These are phyloP conservation scores for Cladosporium sp. DNA, from an alignment of 2,329 filamentous ascomycete species.

Conservation along the genomic window DNA sequence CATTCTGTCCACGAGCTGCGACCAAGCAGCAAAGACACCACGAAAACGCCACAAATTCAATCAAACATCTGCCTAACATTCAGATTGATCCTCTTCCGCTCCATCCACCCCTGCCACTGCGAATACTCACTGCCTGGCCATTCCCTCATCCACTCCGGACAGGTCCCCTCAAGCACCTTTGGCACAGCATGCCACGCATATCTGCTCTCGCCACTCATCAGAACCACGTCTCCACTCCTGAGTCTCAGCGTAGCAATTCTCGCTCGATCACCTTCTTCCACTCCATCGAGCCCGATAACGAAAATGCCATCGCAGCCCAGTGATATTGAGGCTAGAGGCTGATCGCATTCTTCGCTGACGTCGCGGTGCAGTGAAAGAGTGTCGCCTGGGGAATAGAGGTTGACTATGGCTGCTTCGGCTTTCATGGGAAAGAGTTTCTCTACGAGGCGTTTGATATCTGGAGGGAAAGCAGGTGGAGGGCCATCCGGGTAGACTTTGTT, in stretches of 20 bases:
- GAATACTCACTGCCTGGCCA: constrained; percentile 65
- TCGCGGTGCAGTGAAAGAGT: constrained; percentile 91
- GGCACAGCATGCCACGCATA: constrained; percentile 97
- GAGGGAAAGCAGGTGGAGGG: constrained; percentile 67
- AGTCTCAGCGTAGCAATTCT: constrained; percentile 58
- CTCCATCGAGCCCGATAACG: constrained; percentile 63
- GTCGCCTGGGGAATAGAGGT: constrained; percentile 86
- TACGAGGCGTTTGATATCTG: constrained; percentile 66
- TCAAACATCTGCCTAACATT: constrained; percentile 83
- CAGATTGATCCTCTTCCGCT: constrained; percentile 79
- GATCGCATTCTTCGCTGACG: constrained; percentile 78
- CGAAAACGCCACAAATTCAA: not conserved
- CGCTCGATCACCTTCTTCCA: constrained; percentile 33
- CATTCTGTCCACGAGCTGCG: no score
- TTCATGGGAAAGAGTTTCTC: constrained; percentile 70
- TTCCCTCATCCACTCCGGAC: constrained; percentile 65
- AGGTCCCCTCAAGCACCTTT: constrained; percentile 74
- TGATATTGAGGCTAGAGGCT: constrained; percentile 77
- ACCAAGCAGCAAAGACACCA: not conserved
- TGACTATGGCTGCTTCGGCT: constrained; percentile 87
- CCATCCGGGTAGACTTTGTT: constrained; percentile 71
- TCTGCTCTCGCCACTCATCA: constrained; percentile 77
- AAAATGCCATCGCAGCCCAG: constrained; percentile 89
- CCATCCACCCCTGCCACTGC: constrained; percentile 83
- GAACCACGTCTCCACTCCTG: constrained; percentile 80